These are phyloP conservation scores for Deinandra increscens DNA, from an alignment of 129 eudicot species.

Conservation along the genomic window DNA sequence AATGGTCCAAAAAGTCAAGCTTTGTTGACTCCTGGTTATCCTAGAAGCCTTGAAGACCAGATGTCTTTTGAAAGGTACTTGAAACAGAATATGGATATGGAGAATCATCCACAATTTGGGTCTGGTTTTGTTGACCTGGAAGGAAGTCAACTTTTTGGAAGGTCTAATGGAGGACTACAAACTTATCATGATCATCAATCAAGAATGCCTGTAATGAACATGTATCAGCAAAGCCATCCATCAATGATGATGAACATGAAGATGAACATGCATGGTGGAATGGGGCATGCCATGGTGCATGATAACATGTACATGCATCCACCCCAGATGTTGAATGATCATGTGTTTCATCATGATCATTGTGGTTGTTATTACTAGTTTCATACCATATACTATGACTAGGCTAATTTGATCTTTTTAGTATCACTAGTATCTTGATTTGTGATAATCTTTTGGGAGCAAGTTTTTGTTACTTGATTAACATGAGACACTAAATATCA, in stretches of 20 bases:
- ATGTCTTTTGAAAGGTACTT: constrained; percentile 33
- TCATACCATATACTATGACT: not conserved
- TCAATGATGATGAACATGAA: constrained; percentile 16
- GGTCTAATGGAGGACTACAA: constrained; percentile 25
- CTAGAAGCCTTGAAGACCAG: constrained; percentile 32
- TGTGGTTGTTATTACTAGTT: constrained; percentile 22
- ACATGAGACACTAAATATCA: constrained; percentile 8
- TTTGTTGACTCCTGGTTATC: constrained; percentile 27
- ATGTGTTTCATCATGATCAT: constrained; percentile 28
- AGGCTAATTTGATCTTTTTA: constrained; percentile 15
- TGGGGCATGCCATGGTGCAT: constrained; percentile 31
- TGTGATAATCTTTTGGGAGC: constrained; percentile 12
- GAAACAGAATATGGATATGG: constrained; percentile 36
- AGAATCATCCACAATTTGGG: constrained; percentile 21
- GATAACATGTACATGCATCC: constrained; percentile 39
- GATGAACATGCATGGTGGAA: constrained; percentile 22
- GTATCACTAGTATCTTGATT: constrained; percentile 7
- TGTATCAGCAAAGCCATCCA: constrained; percentile 26
- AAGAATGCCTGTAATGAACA: constrained; percentile 34
- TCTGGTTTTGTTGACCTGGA: constrained; percentile 24
- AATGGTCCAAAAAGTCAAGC: constrained; percentile 33
- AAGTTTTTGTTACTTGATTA: constrained; percentile 18
- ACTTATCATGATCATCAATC: constrained; percentile 33
- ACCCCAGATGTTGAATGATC: constrained; percentile 27
- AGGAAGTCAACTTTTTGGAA: constrained; percentile 32